These are phyloP conservation scores for Lecanosticta acicola DNA, from an alignment of 2,329 filamentous ascomycete species.

Conservation along the genomic window DNA sequence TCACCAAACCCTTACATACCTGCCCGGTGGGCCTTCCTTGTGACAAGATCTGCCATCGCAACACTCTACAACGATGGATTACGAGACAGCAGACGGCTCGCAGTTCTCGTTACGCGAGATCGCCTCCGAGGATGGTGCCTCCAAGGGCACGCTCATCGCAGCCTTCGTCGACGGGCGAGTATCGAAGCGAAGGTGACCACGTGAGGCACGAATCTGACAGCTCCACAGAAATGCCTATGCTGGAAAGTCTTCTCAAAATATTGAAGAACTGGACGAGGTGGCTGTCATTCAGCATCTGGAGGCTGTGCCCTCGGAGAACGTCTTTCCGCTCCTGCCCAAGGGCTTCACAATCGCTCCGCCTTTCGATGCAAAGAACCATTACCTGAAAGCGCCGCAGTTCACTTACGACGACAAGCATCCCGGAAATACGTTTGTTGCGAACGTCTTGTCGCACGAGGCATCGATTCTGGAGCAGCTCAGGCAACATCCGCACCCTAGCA, in stretches of 20 bases:
- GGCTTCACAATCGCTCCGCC: conserved; percentile 16
- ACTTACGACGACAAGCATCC: conserved; percentile 25
- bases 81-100: conserved; percentile 27
- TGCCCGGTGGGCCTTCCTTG: too few species aligned
- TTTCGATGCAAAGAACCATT: conserved; percentile 20
- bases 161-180: conserved; percentile 24
- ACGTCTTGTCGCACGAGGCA: conserved; percentile 27
- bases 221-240: conserved; percentile 18
- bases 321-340: conserved; percentile 22
- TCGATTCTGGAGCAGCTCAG: conserved; percentile 23
- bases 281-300: conserved; percentile 22
- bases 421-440: conserved; percentile 28
- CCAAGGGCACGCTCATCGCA: conserved; percentile 21
- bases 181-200: not conserved
- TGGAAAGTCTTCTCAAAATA: conserved; percentile 15
- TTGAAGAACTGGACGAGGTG: conserved; percentile 23
- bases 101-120: conserved; percentile 26
- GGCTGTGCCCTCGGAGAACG: conserved; percentile 23
- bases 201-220: not conserved
- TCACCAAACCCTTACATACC: too few species aligned
- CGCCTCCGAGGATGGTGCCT: conserved; percentile 8
- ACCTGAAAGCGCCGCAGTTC: conserved; percentile 31
- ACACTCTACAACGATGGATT: conserved; percentile 23
- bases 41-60: too few species aligned
- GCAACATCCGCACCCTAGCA: conserved; percentile 27